A percentile compares a stretch with the other conserved stretches of the same genome.
These are phyloP conservation scores for Fusarium sp. DNA, from an alignment of 2,329 filamentous ascomycete genomes.

Conservation along the genomic window DNA sequence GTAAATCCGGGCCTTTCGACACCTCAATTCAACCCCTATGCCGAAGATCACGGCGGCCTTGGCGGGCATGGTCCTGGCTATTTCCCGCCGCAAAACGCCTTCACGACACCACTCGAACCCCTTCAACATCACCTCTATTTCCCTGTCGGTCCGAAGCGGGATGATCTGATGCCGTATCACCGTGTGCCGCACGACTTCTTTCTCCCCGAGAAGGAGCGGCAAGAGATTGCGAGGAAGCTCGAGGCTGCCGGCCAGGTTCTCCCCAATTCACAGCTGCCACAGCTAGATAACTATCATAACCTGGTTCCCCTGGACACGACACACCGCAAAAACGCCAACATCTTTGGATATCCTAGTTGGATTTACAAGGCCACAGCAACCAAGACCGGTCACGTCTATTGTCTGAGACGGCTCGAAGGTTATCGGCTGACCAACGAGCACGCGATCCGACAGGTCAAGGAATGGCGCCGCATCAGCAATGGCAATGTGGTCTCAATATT, in stretches of 20 bases:
- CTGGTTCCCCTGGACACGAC: constrained; percentile 89
- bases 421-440: constrained; percentile 91
- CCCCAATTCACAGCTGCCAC: constrained; percentile 80
- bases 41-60: constrained; percentile 75
- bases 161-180: constrained; percentile 87
- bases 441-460: constrained; percentile 85
- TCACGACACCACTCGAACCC: constrained; percentile 68
- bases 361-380: constrained; percentile 93
- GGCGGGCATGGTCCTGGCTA: constrained; percentile 70
- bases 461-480: constrained; percentile 88
- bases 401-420: constrained; percentile 86
- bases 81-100: constrained; percentile 71
- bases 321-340: constrained; percentile 79
- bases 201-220: constrained; percentile 84
- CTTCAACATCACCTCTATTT: constrained; percentile 95
- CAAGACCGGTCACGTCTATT: constrained; percentile 91
- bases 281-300: constrained; percentile 91
- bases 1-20: constrained; percentile 64
- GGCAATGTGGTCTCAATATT: constrained; percentile 87
- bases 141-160: constrained; percentile 83
- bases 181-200: constrained; percentile 92
- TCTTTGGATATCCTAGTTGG: constrained; percentile 93
- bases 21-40: constrained; percentile 79
- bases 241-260: constrained; percentile 88
- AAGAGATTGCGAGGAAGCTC: constrained; percentile 89